These are phyloP conservation scores for Nicotiana attenuata DNA, from an alignment of 257 asterid species.

Conservation along the genomic window DNA sequence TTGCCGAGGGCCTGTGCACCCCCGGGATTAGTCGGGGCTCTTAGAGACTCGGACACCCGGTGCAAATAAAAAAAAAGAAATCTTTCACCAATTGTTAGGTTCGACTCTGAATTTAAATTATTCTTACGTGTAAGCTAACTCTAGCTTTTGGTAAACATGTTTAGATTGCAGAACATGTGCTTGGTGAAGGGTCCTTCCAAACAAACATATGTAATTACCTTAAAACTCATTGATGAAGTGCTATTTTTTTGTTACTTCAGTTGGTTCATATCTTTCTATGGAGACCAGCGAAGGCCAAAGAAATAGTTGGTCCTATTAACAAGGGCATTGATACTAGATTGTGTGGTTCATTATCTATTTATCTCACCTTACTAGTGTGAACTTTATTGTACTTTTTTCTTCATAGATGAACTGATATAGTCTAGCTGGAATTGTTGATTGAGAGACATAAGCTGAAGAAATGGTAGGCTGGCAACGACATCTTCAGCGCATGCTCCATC, in stretches of 20 bases:
- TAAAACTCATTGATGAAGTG: conserved; percentile 47
- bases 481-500: conserved; percentile 56
- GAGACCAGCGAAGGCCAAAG: too few species aligned
- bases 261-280: too few species aligned
- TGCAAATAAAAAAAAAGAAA: not conserved
- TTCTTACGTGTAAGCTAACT: not conserved
- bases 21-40: too few species aligned
- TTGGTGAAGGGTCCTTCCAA: conserved; percentile 68
- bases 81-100: not conserved
- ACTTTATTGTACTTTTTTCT: not conserved
- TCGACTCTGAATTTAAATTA: too few species aligned
- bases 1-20: too few species aligned
- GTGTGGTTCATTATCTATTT: too few species aligned
- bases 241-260: too few species aligned
- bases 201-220: conserved; percentile 61
- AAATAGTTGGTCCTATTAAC: too few species aligned
- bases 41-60: too few species aligned
- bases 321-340: too few species aligned
- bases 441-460: conserved; percentile 14
- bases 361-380: too few species aligned
- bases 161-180: conserved; percentile 72
- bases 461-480: conserved; percentile 83
- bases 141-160: not conserved
- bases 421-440: not conserved
- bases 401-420: not conserved